Base-by-base conservation (phyloP, 345 rosid genomes). In the Euphorbia peplus region DNA sequence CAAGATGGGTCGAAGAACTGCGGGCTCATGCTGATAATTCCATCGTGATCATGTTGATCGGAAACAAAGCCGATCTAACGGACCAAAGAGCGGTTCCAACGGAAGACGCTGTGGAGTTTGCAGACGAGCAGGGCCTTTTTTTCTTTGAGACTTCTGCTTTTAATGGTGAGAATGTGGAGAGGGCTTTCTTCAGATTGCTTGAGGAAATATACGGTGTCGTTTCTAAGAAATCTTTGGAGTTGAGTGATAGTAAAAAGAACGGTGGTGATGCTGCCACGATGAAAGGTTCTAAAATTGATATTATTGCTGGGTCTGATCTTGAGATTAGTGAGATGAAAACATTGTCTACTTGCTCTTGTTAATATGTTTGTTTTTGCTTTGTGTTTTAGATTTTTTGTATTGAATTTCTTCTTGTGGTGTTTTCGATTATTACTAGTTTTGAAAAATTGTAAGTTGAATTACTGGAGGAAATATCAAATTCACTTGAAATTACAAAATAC, bases 111-210 rank as follows among this genome's bases (percentile, higher is more conserved):
- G 81, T 89, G 56, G 97, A 87, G 74, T 85, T 91, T 47, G 97
- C 97, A 0, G 87, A 87, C 80, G 88, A 86, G 0, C 95, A 91
- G 60, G 81, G 88, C 60, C 83, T 91, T 0, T 89, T 83, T 60
- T 89, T 89, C 85, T 87, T 90, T 0, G 97, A 91, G 80, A 83
- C 93, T 4, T 91, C 97, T 4, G 97, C 97, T 8, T 76, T 86
- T 11, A 91, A 72, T 44, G 97, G 95, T 6, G 93, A 85, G 63
- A 89, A 89, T 57, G 91, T 91, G 29, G 95, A 91, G 67, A 72
- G 50, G 8, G 95, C 97, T 2, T 91, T 91, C 68, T 78, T 84
- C 72, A 83, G 79, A 73, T 19, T 91, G 53, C 83, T 91, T 0
- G 85, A 89, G 46, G 90, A 89, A 66, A 84, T 89, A 39, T 74